Conservation (phyloP, 495 filamentous ascomycete genomes). For the Penicillium herquei region DNA sequence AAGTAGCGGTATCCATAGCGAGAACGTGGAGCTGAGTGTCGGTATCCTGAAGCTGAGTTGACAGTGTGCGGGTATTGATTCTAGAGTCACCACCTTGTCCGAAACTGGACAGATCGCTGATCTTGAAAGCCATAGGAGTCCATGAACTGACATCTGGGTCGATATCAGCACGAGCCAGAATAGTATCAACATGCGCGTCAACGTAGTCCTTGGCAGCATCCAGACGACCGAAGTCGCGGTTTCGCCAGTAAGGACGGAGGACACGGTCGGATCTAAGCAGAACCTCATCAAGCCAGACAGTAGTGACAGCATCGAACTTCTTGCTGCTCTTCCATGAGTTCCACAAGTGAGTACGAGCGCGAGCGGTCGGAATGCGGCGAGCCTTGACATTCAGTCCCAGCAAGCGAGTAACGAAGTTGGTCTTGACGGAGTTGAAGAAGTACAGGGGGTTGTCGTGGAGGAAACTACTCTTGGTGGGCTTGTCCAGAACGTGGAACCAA, state of each 20-base stretch:
- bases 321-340: constrained; percentile 4
- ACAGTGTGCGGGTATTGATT: constrained; percentile 6
- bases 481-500: constrained; percentile 6
- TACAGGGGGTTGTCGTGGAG: constrained; percentile 2
- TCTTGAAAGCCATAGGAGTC: constrained; percentile 4
- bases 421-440: constrained; percentile 3
- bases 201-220: neutral
- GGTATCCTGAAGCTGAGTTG: constrained; percentile 4
- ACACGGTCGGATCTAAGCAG: constrained; percentile 3
- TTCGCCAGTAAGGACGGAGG: constrained; percentile 2
- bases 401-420: constrained; percentile 1
- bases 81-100: constrained; percentile 4
- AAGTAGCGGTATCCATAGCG: constrained; percentile 7
- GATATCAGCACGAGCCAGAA: constrained; percentile 4
- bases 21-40: constrained; percentile 7
- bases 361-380: neutral
- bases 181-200: constrained; percentile 2
- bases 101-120: constrained; percentile 4
- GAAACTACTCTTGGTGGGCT: constrained; percentile 5
- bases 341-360: neutral
- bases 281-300: constrained; percentile 1
- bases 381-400: constrained; percentile 1
- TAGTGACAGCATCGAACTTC: constrained; percentile 1
- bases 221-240: constrained; percentile 3
- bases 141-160: constrained; percentile 4